Evolutionary conservation across 352 stramenopile genomes (phyloP).

Genomic region (Pythium dissotocum): DNA sequence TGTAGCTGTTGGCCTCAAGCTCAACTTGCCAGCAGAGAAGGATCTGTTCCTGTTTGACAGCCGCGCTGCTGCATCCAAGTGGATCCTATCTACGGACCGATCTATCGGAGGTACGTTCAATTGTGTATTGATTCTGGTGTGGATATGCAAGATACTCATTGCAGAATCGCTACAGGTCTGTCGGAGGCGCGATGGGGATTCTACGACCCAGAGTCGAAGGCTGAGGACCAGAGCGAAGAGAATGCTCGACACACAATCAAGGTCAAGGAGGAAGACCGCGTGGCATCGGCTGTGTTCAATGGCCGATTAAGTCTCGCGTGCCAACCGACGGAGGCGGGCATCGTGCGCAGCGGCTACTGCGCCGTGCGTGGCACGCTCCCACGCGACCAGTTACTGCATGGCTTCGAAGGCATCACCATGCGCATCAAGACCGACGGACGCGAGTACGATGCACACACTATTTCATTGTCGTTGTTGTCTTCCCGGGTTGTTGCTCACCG

Average conservation of each 20-base stretch:
- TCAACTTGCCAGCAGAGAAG: conserved; percentile 74
- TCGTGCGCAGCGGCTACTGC: conserved; percentile 86
- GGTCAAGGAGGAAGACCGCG: conserved; percentile 53
- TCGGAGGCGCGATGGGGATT: conserved; percentile 76
- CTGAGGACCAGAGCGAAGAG: conserved; percentile 4
- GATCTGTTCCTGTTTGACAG: conserved; percentile 76
- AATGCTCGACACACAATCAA: conserved; percentile 9
- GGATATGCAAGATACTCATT: conserved; percentile 1
- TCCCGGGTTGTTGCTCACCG: not conserved
- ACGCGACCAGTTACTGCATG: conserved; percentile 56
- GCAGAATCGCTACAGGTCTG: conserved; percentile 18
- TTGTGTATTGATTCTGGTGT: not conserved
- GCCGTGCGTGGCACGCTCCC: conserved; percentile 68
- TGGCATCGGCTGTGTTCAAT: conserved; percentile 67
- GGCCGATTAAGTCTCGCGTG: conserved; percentile 71
- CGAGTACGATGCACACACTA: conserved; percentile 40
- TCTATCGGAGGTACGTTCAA: conserved; percentile 68
- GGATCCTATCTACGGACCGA: conserved; percentile 74
- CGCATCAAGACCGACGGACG: conserved; percentile 85
- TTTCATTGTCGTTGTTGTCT: not conserved
- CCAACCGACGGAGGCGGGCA: conserved; percentile 71
- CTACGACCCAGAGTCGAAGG: conserved; percentile 39
- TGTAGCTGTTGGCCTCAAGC: conserved; percentile 68
- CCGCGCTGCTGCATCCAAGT: conserved; percentile 50
- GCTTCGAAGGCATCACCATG: conserved; percentile 85